Evolutionary conservation across 169 alveolate species (phyloP), one percentile per base, ranked within the genome.

Genomic region (Plasmodium coatneyi): DNA sequence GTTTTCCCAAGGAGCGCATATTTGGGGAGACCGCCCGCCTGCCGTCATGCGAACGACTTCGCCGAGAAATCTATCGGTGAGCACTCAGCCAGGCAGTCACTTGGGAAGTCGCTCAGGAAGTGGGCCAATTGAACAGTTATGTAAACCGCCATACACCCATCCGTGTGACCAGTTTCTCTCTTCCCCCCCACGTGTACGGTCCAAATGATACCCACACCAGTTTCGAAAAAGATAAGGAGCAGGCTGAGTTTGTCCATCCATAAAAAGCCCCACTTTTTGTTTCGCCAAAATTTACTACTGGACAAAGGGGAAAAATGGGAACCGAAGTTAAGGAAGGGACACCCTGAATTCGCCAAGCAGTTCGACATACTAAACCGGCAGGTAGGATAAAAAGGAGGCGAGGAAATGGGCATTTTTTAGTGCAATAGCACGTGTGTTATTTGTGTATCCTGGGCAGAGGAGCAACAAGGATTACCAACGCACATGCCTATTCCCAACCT

Each of bases 171-270:
- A 12, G 39, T 7, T 80, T 14, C 34, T 22, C 60, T 19, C 34
- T 9, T 81, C 1, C 71, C 7, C 7, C 72, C 28, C 28, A 34
- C 46, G 46, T 36, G 25, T 16, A 36, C 25, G 34, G 19, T 9
- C 41, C 79, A 84, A 72, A 84, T 84, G 93, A 74, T 84, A 10
- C 93, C 93, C 19, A 74, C 93, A 19, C 93, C 93, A 25, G 93
- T 84, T 46, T 84, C 93, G 30, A 84, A 84, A 49, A 84, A 84
- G 70, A 84, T 84, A 19, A 84, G 93, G 66, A 84, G 93, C 66
- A 46, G 93, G 70, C 46, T 84, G 74, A 84, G 70, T 56, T 41
- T 84, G 84, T 84, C 93, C 14, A 78, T 84, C 71, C 93, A 84
- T 28, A 84, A 76, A 32, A 84, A 84, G 56, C 93, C 93, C 9